Evolutionary conservation across 2,329 filamentous ascomycete genomes (phyloP).

Genomic region (Aspergillus piperis): DNA sequence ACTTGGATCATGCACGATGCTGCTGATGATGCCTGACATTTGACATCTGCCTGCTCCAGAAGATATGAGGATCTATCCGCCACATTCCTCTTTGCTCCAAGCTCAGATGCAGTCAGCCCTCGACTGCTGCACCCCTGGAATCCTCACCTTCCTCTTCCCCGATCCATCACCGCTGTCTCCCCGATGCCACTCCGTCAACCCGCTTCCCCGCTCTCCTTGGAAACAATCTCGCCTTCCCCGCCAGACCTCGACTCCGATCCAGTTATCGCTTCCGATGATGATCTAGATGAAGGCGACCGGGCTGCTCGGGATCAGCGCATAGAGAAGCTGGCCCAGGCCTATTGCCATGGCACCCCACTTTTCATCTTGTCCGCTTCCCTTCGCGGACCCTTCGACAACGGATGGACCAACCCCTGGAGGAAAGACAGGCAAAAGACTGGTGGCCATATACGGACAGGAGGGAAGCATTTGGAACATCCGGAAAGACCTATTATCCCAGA

Average conservation of each 20-base stretch:
- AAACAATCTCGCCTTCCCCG: conserved; percentile 32
- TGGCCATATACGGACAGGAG: neutral
- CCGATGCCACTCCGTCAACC: conserved; percentile 38
- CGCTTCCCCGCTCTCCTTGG: conserved; percentile 38
- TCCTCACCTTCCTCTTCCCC: conserved; percentile 15
- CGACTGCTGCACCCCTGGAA: conserved; percentile 21
- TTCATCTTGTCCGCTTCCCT: conserved; percentile 51
- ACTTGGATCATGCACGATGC: neutral
- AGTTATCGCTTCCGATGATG: conserved; percentile 42
- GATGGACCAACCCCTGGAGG: conserved; percentile 51
- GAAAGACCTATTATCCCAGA: conserved; percentile 29
- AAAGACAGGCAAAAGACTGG: conserved; percentile 23
- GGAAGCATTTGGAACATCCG: conserved; percentile 2
- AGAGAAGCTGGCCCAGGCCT: conserved; percentile 43
- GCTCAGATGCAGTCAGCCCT: conserved; percentile 27
- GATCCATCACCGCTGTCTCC: conserved; percentile 13
- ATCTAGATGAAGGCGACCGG: conserved; percentile 34
- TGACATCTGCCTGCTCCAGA: neutral
- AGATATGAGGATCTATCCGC: conserved; percentile 21
- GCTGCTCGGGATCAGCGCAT: conserved; percentile 45
- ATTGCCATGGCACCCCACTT: conserved; percentile 44
- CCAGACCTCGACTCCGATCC: conserved; percentile 30
- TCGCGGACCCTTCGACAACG: conserved; percentile 46
- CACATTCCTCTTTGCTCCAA: conserved; percentile 8
- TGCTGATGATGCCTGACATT: conserved; percentile 1